Evolutionary conservation across 169 alveolate species (phyloP).

Genomic region (Plasmodium sp.): DNA sequence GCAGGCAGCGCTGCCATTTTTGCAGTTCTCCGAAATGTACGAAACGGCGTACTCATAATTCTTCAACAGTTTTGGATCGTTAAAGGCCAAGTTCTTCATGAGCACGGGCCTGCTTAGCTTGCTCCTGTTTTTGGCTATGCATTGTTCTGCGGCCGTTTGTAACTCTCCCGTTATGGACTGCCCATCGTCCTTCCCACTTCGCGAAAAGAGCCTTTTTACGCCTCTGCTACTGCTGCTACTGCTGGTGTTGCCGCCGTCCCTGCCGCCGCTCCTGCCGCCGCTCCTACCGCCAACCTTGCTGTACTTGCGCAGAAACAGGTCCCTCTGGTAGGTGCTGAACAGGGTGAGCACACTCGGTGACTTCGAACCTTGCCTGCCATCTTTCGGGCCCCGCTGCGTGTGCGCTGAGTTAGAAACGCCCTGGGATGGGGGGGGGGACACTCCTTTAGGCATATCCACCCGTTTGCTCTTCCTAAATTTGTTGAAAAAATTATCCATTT

Average conservation of each 20-base stretch:
- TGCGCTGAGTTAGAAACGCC: neutral
- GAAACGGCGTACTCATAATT: slow-evolving; percentile 14
- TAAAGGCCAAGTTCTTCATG: slow-evolving; percentile 26
- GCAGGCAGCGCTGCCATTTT: neutral
- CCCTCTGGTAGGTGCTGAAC: slow-evolving; percentile 24
- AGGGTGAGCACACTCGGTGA: neutral
- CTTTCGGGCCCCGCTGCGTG: neutral
- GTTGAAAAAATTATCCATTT: neutral
- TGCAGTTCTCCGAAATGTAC: neutral
- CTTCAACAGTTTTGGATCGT: neutral
- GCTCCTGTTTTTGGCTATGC: neutral
- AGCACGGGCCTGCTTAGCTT: slow-evolving; percentile 18
- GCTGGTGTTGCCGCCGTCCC: neutral
- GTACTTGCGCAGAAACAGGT: slow-evolving; percentile 7
- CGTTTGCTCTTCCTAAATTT: slow-evolving; percentile 1
- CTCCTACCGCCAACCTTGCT: neutral
- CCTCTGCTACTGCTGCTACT: neutral
- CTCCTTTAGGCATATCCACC: neutral
- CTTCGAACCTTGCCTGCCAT: neutral
- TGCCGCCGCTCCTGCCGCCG: neutral
- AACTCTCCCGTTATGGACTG: slow-evolving; percentile 23
- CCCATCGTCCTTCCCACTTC: neutral
- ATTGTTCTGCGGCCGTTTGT: slow-evolving; percentile 4
- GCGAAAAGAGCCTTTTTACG: neutral
- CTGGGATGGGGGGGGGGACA: neutral